Evolutionary conservation across 75 land plant genomes (phyloP).

Genomic region (Chamaecyparis obtusa): DNA sequence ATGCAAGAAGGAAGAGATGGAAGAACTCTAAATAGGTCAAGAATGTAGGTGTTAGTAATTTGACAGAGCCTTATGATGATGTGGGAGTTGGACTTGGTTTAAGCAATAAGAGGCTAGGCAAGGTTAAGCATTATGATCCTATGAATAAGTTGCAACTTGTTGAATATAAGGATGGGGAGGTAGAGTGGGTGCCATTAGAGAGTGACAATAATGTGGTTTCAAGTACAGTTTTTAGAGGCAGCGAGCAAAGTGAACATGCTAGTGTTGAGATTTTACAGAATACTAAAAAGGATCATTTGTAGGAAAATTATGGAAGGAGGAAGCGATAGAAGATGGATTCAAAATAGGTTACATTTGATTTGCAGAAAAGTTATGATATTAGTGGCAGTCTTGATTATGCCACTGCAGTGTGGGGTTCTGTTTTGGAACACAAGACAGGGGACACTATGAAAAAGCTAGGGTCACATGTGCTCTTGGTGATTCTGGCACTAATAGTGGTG

Average conservation of each 20-base stretch:
- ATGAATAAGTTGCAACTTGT: slow-evolving; percentile 23
- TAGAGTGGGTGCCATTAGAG: slow-evolving; percentile 33
- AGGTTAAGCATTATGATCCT: slow-evolving; percentile 25
- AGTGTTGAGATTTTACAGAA: neutral
- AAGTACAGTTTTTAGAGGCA: neutral
- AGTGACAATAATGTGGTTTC: slow-evolving; percentile 12
- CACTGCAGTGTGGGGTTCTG: neutral
- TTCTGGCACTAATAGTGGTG: neutral
- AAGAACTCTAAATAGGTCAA: neutral
- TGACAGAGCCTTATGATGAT: neutral
- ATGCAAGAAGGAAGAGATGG: neutral
- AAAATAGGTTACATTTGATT: neutral
- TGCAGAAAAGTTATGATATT: neutral
- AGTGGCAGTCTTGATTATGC: neutral
- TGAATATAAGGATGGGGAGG: slow-evolving; percentile 34
- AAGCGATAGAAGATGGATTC: neutral
- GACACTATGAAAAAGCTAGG: neutral
- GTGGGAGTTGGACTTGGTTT: neutral
- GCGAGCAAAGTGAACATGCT: neutral
- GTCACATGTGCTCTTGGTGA: neutral
- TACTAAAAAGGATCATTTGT: neutral
- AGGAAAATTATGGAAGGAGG: neutral
- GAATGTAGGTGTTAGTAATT: neutral
- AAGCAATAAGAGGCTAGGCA: slow-evolving; percentile 8
- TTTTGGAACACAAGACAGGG: neutral